These are phyloP conservation scores for Aspergillus caelatus DNA, from an alignment of 2,329 filamentous ascomycete genomes.

Conservation along the genomic window DNA sequence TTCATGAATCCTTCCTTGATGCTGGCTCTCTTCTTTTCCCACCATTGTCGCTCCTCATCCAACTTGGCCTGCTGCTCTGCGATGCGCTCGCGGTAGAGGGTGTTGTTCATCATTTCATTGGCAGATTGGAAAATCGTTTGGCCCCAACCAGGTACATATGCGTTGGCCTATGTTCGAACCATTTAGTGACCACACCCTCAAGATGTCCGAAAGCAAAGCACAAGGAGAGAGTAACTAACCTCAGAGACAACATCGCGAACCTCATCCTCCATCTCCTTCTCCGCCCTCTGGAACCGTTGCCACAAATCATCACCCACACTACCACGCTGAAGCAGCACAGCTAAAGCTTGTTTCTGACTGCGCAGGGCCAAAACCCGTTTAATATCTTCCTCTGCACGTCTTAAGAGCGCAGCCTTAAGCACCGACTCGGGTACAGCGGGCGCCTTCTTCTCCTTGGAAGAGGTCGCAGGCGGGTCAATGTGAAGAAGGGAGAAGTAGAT, in stretches of 20 bases:
- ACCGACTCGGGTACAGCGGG: conserved; percentile 78
- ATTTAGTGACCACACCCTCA: conserved; percentile 13
- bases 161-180: conserved; percentile 71
- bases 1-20: conserved; percentile 81
- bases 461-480: conserved; percentile 58
- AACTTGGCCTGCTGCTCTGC: conserved; percentile 73
- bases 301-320: conserved; percentile 95
- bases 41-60: conserved; percentile 81
- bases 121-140: conserved; percentile 95
- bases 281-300: conserved; percentile 86
- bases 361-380: conserved; percentile 86
- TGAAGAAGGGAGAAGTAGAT: conserved; percentile 93
- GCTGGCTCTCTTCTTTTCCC: conserved; percentile 77
- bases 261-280: conserved; percentile 98
- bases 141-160: conserved; percentile 85
- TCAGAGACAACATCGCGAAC: conserved; percentile 90
- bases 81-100: conserved; percentile 71
- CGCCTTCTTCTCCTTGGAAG: conserved; percentile 65
- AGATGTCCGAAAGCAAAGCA: background rate
- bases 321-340: conserved; percentile 79
- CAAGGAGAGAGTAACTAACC: conserved; percentile 55
- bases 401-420: conserved; percentile 82
- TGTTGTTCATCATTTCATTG: conserved; percentile 91
- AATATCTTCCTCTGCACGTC: conserved; percentile 90
- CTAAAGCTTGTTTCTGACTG: conserved; percentile 83